Percentiles rank a stretch among this genome's conserved stretches.
These are phyloP conservation scores for Citrus reticulata DNA, from an alignment of 345 rosid species.

Conservation along the genomic window DNA sequence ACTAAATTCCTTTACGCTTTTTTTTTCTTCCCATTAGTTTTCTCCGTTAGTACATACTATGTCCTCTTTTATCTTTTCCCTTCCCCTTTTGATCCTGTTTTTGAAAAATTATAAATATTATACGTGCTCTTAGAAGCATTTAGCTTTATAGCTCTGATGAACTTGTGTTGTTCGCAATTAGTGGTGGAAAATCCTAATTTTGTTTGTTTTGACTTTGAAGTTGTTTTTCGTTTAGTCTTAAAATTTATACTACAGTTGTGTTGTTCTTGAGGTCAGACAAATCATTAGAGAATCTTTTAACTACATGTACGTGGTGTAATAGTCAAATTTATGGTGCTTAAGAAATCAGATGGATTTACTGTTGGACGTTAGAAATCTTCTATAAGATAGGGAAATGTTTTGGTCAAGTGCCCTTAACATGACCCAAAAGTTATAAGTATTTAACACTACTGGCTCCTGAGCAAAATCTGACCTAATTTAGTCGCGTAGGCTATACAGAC, in stretches of 20 bases:
- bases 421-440: background rate
- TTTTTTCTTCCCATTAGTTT: background rate
- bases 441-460: background rate
- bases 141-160: background rate
- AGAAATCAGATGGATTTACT: background rate
- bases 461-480: background rate
- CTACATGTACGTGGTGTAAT: background rate
- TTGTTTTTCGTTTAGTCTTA: background rate
- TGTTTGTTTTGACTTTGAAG: background rate
- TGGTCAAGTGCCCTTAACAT: background rate
- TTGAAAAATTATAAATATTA: background rate
- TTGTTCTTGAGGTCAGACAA: background rate
- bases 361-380: background rate
- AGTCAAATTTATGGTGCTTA: background rate
- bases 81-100: background rate
- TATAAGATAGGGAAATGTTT: background rate
- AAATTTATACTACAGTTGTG: background rate
- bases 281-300: background rate
- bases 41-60: background rate
- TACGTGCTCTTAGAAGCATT: background rate
- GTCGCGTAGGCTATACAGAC: background rate
- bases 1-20: background rate
- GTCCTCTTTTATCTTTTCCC: background rate
- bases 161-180: background rate
- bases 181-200: background rate